phyloP scores from a whole-genome alignment of 805 yeast genomes.

The Lipomyces starkeyi region DNA sequence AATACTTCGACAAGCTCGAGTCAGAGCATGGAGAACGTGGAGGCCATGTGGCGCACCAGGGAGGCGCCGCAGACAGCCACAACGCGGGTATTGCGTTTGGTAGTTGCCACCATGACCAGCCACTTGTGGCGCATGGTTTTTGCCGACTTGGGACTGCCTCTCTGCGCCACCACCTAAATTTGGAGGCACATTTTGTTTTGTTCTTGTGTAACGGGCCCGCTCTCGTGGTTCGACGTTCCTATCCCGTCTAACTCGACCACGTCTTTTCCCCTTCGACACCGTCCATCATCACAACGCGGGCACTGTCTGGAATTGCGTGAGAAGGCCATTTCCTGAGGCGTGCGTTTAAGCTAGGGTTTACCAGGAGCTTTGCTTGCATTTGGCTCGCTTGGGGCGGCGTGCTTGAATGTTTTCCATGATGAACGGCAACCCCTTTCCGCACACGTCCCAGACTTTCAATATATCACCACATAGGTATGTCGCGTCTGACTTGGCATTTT shows the following conservation, averaged over 20 bases:
- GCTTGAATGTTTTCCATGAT: constrained; percentile 14
- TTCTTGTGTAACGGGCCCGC: neutral
- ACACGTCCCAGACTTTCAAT: constrained; percentile 34
- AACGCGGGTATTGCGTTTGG: neutral
- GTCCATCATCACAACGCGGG: neutral
- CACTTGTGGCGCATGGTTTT: neutral
- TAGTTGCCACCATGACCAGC: neutral
- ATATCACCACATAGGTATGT: constrained; percentile 38
- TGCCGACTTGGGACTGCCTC: too few relatives aligned
- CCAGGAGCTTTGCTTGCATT: neutral
- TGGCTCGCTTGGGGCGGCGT: neutral
- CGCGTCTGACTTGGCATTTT: neutral
- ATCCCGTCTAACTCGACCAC: neutral
- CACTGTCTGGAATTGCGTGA: neutral
- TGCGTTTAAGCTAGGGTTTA: neutral
- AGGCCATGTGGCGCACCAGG: neutral
- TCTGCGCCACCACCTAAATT: neutral
- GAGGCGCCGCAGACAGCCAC: constrained; percentile 1
- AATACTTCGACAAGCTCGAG: too few relatives aligned
- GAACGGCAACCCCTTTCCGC: constrained; percentile 34
- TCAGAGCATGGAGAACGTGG: neutral
- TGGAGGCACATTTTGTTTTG: neutral
- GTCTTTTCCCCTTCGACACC: neutral
- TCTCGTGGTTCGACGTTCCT: neutral
- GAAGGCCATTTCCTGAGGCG: neutral